Evolutionary conservation across 2,329 filamentous ascomycete species (phyloP).

Genomic region (Thielaviopsis ethacetica): DNA sequence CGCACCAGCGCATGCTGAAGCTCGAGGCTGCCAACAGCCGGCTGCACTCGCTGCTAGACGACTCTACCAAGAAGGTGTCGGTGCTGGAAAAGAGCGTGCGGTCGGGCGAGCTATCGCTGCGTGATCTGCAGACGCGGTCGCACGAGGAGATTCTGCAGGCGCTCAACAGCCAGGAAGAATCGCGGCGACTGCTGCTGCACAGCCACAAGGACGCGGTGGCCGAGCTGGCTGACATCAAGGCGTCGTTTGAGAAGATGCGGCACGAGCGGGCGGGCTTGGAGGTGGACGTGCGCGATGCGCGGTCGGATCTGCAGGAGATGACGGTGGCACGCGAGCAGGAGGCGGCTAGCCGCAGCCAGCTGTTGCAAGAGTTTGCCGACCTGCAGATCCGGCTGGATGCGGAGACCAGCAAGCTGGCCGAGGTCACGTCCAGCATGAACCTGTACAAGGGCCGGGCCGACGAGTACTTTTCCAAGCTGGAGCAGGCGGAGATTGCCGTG

Average conservation of each 20-base stretch:
- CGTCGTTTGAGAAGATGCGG: constrained; percentile 72
- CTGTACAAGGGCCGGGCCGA: constrained; percentile 86
- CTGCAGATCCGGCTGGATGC: constrained; percentile 84
- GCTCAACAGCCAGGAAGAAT: constrained; percentile 84
- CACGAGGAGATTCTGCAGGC: constrained; percentile 89
- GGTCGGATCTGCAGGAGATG: constrained; percentile 71
- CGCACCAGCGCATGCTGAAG: constrained; percentile 68
- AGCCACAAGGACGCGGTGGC: constrained; percentile 73
- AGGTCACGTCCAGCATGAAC: constrained; percentile 68
- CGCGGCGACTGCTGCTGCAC: constrained; percentile 63
- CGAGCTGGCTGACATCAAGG: constrained; percentile 75
- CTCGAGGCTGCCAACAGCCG: constrained; percentile 83
- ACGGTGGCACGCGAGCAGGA: constrained; percentile 69
- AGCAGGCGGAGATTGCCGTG: constrained; percentile 91
- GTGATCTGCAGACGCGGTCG: constrained; percentile 82
- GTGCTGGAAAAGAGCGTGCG: constrained; percentile 73
- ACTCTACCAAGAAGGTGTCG: constrained; percentile 84
- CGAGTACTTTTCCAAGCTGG: constrained; percentile 92
- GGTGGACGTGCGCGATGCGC: constrained; percentile 71
- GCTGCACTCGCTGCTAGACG: constrained; percentile 85
- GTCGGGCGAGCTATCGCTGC: constrained; percentile 71
- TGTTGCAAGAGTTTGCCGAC: constrained; percentile 84
- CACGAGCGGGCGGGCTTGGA: constrained; percentile 66
- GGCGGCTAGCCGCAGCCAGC: constrained; percentile 67
- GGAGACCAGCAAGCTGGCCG: constrained; percentile 68